Conservation (phyloP, 306 rosid species). For the Trifolium pratense region DNA sequence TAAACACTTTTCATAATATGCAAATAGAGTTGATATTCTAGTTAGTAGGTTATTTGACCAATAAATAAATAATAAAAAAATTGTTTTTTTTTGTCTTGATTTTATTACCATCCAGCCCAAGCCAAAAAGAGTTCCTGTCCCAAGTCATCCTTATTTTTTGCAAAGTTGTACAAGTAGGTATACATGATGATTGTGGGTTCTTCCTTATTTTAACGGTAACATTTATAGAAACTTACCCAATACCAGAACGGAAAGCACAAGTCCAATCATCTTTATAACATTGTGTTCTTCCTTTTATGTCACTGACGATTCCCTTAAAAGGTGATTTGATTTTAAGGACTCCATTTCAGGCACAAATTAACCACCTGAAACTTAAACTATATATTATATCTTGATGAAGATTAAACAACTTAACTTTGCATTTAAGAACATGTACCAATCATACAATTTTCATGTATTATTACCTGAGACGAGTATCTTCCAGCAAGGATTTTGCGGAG, state of each 20-base stretch:
- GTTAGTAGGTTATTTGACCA: too few relatives aligned
- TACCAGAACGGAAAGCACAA: constrained; percentile 58
- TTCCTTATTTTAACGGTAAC: too few relatives aligned
- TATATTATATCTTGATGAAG: neutral
- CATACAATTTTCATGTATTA: too few relatives aligned
- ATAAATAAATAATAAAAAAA: too few relatives aligned
- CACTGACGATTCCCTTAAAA: constrained; percentile 58
- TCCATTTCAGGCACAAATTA: constrained; percentile 49
- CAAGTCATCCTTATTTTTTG: constrained; percentile 54
- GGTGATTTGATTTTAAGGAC: constrained; percentile 54
- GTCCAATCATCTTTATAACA: constrained; percentile 73
- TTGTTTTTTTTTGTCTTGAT: too few relatives aligned
- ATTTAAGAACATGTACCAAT: too few relatives aligned
- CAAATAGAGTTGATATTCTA: too few relatives aligned
- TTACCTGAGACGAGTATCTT: too few relatives aligned
- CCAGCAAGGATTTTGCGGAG: too few relatives aligned
- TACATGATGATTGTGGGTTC: constrained; percentile 90
- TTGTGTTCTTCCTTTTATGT: constrained; percentile 60
- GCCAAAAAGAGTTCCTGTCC: constrained; percentile 67
- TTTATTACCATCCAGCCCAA: constrained; percentile 79
- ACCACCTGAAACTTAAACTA: constrained; percentile 5
- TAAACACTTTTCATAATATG: too few relatives aligned
- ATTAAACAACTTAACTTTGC: neutral
- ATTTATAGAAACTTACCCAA: constrained; percentile 52
- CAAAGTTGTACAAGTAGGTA: constrained; percentile 68